A percentile compares a stretch with the other conserved stretches of the same genome.
These are phyloP conservation scores for Arctium minus DNA, from an alignment of 129 eudicot genomes.

Conservation along the genomic window DNA sequence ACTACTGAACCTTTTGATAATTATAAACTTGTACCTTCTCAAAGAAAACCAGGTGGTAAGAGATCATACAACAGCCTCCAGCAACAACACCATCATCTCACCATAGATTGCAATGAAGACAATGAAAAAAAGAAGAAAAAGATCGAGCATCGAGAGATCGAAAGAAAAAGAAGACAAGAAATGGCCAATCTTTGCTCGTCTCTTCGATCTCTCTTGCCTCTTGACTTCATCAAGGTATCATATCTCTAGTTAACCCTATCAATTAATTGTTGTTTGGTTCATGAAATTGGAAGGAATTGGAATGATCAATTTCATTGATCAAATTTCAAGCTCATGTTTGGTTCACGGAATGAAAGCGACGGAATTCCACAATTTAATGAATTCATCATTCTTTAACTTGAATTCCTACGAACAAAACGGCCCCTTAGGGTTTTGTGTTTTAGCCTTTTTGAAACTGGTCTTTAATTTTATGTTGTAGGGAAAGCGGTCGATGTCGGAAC, in stretches of 20 bases:
- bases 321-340: too few relatives aligned
- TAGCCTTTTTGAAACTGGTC: background rate
- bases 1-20: background rate
- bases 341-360: too few relatives aligned
- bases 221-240: constrained; percentile 43
- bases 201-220: constrained; percentile 55
- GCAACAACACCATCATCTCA: background rate
- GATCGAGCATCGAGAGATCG: constrained; percentile 41
- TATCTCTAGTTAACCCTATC: too few relatives aligned
- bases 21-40: background rate
- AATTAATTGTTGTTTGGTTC: too few relatives aligned
- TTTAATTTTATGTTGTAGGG: constrained; percentile 21
- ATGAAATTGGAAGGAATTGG: too few relatives aligned
- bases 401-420: too few relatives aligned
- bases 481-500: constrained; percentile 46
- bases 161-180: constrained; percentile 51
- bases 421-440: background rate
- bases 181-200: constrained; percentile 48
- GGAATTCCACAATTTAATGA: too few relatives aligned
- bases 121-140: constrained; percentile 19
- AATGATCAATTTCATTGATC: too few relatives aligned
- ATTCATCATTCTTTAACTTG: too few relatives aligned
- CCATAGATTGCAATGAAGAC: background rate
- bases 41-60: background rate
- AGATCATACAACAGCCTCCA: background rate